Evolutionary conservation across 73 alveolate genomes (phyloP).

Genomic region (Diophrys sp.): DNA sequence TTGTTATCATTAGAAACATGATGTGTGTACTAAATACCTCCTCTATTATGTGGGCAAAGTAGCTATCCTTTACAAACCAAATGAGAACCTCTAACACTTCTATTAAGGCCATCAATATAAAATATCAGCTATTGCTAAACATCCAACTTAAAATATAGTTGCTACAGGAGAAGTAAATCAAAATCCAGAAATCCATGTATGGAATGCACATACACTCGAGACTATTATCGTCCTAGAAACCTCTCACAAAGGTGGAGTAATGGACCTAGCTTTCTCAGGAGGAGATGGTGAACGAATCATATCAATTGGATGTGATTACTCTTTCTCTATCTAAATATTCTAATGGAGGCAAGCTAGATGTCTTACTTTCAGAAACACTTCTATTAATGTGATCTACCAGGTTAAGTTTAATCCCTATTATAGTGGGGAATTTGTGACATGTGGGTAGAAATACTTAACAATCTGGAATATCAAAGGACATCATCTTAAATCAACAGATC

Average conservation of each 20-base stretch:
- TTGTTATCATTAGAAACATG: neutral
- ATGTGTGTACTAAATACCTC: conserved; percentile 66
- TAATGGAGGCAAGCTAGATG: conserved; percentile 75
- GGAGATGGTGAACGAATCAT: conserved; percentile 62
- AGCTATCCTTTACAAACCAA: conserved; percentile 84
- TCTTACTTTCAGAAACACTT: conserved; percentile 83
- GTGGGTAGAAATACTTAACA: conserved; percentile 85
- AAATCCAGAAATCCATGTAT: conserved; percentile 74
- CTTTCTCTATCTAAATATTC: conserved; percentile 72
- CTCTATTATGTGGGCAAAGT: conserved; percentile 79
- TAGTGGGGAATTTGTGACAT: conserved; percentile 71
- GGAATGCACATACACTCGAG: conserved; percentile 88
- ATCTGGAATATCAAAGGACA: conserved; percentile 87
- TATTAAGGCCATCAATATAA: conserved; percentile 92
- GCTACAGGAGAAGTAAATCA: conserved; percentile 93
- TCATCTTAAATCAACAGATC: conserved; percentile 51
- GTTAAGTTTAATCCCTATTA: conserved; percentile 80
- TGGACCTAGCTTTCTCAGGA: conserved; percentile 66
- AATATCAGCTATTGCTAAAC: conserved; percentile 84
- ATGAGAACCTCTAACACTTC: conserved; percentile 71
- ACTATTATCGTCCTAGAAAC: conserved; percentile 72
- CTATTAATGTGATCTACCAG: conserved; percentile 75
- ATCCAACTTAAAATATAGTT: conserved; percentile 72
- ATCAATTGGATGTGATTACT: conserved; percentile 72
- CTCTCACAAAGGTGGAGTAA: conserved; percentile 79